Base-by-base conservation (phyloP, 495 filamentous ascomycete genomes). In the Neurospora tetraspora region DNA sequence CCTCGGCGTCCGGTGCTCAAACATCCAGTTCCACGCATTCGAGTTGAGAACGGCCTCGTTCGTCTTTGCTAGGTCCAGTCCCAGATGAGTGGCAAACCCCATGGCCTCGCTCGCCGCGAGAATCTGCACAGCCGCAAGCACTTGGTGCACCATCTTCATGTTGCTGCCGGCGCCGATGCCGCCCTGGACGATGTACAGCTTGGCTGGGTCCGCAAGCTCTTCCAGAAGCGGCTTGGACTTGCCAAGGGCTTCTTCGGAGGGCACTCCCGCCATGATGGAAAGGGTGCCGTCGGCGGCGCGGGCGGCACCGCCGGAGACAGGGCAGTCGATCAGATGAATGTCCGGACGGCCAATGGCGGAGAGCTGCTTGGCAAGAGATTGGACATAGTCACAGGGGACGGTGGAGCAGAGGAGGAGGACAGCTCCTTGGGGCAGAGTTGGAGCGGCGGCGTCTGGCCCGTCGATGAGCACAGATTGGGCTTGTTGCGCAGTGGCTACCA, bases 111-210 rank as follows among this genome's bases (percentile, higher is more conserved):
- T 90, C 14, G 89, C 85, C 10, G 90, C 87, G 3, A 91, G 84
- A 75, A 96, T 94, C 73, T 94, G 89, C 71, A 91, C 90, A 0
- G 89, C 92, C 1, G 92, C 93, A 12, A 94, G 85, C 20, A 96
- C 89, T 79, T 96, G 93, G 80, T 94, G 92, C 69, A 92, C 89
- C 88, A 94, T 93, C 81, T 96, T 96, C 86, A 94, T 92, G 77
- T 94, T 94, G 75, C 90, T 93, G n/a, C 93, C 92, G 0, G 89
- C 89, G 5, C 91, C 92, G 69, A 94, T 82, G 4, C 91, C 92
- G 11, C 92, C 92, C 10, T 87, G 85, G 9, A 96, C 90, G 23
- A 91, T 85, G 75, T 93, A 94, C 39, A 94, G 80, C 78, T 93
- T 93, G 7, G 73, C 74, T n/a, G 82, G 77, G 72, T 87, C 83